Conservation (phyloP, 257 asterid species). For the Solanum virginianum region DNA sequence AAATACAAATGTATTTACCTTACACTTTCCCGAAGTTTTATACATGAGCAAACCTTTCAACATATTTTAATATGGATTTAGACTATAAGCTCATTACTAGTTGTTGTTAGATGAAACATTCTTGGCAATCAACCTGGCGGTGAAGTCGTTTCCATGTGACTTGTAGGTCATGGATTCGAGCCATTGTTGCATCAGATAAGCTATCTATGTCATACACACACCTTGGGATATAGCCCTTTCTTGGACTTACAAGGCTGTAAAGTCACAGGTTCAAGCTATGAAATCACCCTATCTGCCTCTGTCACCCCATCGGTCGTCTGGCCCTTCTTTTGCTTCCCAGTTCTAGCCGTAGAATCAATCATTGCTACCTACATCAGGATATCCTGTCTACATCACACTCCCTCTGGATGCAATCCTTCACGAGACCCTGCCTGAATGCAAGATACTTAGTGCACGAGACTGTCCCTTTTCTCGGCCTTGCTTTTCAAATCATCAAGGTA, state of each 20-base stretch:
- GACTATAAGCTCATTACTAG: not conserved
- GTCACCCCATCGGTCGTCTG: not conserved
- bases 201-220: not conserved
- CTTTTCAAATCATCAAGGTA: slow-evolving; percentile 7
- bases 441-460: not conserved
- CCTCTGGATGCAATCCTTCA: not conserved
- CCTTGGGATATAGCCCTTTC: not conserved
- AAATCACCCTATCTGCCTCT: not conserved
- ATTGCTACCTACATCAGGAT: not conserved
- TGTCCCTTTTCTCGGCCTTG: not conserved
- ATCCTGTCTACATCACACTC: not conserved
- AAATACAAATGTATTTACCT: not conserved
- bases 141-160: not conserved
- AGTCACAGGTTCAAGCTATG: not conserved
- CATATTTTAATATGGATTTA: not conserved
- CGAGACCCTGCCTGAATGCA: not conserved
- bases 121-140: not conserved
- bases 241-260: not conserved
- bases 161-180: not conserved
- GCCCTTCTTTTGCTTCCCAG: not conserved
- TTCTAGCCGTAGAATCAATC: not conserved
- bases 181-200: not conserved
- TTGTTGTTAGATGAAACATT: not conserved
- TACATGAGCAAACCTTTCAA: not conserved
- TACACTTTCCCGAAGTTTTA: not conserved